Evolutionary conservation across 805 yeast genomes (phyloP).

Genomic region (Saccharomycopsis sp.): DNA sequence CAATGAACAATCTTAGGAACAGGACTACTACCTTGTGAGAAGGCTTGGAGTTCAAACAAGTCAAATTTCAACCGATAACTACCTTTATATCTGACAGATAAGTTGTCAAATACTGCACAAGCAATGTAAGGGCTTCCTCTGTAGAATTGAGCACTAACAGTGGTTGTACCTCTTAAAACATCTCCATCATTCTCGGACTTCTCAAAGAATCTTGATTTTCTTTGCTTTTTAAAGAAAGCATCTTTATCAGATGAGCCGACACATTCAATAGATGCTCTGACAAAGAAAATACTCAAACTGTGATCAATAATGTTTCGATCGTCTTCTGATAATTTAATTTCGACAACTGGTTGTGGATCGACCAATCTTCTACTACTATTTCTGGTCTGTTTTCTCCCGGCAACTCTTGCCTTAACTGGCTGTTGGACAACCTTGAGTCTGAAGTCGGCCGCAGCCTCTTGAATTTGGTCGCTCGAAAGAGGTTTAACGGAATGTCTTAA

Average conservation of each 20-base stretch:
- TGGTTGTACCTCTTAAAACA: conserved; percentile 20
- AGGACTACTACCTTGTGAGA: conserved; percentile 2
- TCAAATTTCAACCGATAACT: conserved; percentile 19
- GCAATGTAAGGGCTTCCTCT: conserved; percentile 20
- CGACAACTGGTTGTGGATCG: conserved; percentile 22
- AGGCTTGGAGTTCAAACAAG: conserved; percentile 18
- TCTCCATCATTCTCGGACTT: conserved; percentile 14
- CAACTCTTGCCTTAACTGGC: conserved; percentile 22
- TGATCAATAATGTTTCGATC: conserved; percentile 16
- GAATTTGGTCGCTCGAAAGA: conserved; percentile 4
- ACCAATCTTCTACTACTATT: conserved; percentile 20
- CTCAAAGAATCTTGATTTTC: conserved; percentile 17
- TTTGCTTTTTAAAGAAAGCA: conserved; percentile 17
- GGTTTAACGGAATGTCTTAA: conserved; percentile 19
- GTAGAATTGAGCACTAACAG: conserved; percentile 19
- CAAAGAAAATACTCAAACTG: conserved; percentile 17
- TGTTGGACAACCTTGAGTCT: conserved; percentile 19
- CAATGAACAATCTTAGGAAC: conserved; percentile 16
- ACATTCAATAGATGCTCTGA: conserved; percentile 20
- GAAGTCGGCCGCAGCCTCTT: conserved; percentile 6
- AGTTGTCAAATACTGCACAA: conserved; percentile 21
- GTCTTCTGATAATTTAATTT: conserved; percentile 14
- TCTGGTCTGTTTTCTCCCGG: conserved; percentile 20
- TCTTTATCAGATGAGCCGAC: conserved; percentile 15
- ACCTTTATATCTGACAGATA: conserved; percentile 21